These are phyloP conservation scores for Lichtheimia hyalospora DNA, from an alignment of 371 early-diverging fungal species.

Conservation along the genomic window DNA sequence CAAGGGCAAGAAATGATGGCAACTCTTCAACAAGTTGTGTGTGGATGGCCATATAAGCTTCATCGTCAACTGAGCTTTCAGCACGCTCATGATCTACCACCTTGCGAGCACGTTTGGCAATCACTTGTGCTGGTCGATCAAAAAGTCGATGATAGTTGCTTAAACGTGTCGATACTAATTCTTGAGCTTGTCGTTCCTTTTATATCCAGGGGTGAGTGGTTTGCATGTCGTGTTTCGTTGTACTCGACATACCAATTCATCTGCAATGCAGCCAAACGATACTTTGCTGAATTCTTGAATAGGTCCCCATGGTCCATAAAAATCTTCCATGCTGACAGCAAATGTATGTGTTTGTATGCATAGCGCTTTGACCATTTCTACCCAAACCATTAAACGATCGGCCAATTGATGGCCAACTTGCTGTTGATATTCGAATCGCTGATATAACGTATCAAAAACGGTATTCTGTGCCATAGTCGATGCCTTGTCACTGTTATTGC, in stretches of 20 bases:
- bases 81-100: slow-evolving; percentile 64
- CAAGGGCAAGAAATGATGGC: slow-evolving; percentile 59
- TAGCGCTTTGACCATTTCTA: slow-evolving; percentile 39
- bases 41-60: slow-evolving; percentile 61
- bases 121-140: slow-evolving; percentile 60
- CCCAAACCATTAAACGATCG: slow-evolving; percentile 38
- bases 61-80: slow-evolving; percentile 49
- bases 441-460: slow-evolving; percentile 51
- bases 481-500: slow-evolving; percentile 23
- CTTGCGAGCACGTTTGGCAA: slow-evolving; percentile 63
- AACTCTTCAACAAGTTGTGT: slow-evolving; percentile 70
- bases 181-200: slow-evolving; percentile 7
- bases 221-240: not conserved
- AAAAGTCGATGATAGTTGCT: slow-evolving; percentile 50
- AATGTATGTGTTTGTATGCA: slow-evolving; percentile 51
- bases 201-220: not conserved
- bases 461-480: slow-evolving; percentile 36
- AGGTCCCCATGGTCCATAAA: slow-evolving; percentile 37
- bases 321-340: slow-evolving; percentile 47
- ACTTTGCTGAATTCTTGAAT: slow-evolving; percentile 8
- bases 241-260: slow-evolving; percentile 16
- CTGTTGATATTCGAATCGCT: slow-evolving; percentile 53
- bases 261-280: slow-evolving; percentile 7
- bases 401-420: slow-evolving; percentile 32
- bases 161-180: slow-evolving; percentile 30